Base-by-base conservation (phyloP, 1,284 basidiomycete genomes). In the Ceratobasidium sp. region DNA sequence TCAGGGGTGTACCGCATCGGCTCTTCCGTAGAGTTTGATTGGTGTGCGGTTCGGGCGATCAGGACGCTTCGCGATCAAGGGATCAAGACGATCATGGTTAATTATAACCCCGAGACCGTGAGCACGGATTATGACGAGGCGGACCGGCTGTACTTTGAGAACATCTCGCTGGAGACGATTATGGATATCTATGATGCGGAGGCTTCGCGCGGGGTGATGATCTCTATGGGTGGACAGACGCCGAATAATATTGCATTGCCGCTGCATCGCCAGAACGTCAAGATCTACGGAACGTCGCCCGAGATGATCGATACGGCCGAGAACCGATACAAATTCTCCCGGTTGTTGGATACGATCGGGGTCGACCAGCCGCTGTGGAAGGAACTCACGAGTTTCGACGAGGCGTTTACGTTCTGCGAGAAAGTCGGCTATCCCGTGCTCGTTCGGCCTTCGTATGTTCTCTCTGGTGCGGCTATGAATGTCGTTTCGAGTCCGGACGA, bases 251-350 rank as follows among this genome's bases (percentile, higher is more conserved):
- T 99, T 79, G 96, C 98, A 2, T 87, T 99, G 53, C 94, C 94
- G 2, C 87, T 99, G 31, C 91, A 93, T 84, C 95, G 97, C 78
- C 94, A 98, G 85, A 97, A 97, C 80, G 96, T 98, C 84, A 96
- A 97, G 86, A 97, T 99, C 76, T 96, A 97, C 80, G 97, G 98
- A 71, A 99, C 97, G 0, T 98, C 96, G 33, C 97, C 97, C 8
- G 97, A 99, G 86, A 98, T 98, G 96, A 99, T 99, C 80, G 98
- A 99, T 82, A 99, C 95, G 36, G 97, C 97, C 29, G 97, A 99
- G 87, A 98, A 99, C 84, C 89, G 98, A 77, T 99, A 96, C 93
- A 99, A 99, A 87, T 99, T 99, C 87, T 99, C 97, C 73, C 95
- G 97, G 77, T 89, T 99, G 84, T 85, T 99, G 76, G 98, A 99